phyloP scores from a whole-genome alignment of 2,329 filamentous ascomycete genomes.

The Paecilomyces niveus region DNA sequence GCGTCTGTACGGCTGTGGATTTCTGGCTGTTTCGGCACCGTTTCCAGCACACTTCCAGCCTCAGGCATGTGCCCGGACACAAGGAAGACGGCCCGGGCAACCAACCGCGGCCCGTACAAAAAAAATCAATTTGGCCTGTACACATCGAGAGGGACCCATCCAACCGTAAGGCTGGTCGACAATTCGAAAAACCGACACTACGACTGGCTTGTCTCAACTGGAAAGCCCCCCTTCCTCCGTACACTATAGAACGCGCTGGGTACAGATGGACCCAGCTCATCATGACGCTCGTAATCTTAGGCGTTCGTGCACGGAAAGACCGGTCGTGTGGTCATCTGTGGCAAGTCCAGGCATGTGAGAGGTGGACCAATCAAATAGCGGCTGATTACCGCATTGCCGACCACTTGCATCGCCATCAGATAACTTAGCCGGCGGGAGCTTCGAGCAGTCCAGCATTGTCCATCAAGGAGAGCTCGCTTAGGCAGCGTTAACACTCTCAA shows the following conservation, averaged over 20 bases:
- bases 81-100: constrained; percentile 15
- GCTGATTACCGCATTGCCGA: constrained; percentile 11
- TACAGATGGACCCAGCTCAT: background rate
- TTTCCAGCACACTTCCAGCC: constrained; percentile 1
- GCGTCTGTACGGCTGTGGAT: background rate
- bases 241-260: background rate
- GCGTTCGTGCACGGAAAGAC: background rate
- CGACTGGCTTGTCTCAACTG: constrained; percentile 7
- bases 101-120: constrained; percentile 1
- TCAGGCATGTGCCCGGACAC: constrained; percentile 22
- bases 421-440: background rate
- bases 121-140: background rate
- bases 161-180: background rate
- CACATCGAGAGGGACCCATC: background rate
- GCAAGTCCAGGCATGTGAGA: constrained; percentile 14
- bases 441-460: background rate
- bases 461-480: background rate
- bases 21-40: constrained; percentile 10
- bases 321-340: background rate
- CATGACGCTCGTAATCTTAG: background rate
- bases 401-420: background rate
- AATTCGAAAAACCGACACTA: constrained; percentile 9
- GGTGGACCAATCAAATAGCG: constrained; percentile 12
- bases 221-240: constrained; percentile 1
- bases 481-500: background rate